Percentiles rank a stretch among this genome's conserved stretches.
Evolutionary conservation across 352 stramenopile species (phyloP).

Genomic region (Phytophthora ohioensis): DNA sequence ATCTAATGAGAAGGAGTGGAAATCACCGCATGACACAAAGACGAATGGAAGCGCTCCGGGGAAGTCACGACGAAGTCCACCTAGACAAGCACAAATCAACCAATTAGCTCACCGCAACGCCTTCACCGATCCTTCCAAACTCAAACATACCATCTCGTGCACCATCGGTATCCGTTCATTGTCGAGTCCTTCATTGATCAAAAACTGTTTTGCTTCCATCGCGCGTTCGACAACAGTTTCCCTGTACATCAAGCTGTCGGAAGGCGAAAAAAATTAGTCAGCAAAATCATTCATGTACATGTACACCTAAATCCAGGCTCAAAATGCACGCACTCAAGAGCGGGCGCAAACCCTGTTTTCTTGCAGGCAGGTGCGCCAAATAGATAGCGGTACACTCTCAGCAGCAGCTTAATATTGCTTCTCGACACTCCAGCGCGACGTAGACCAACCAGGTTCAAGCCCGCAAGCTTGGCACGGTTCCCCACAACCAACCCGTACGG

Average conservation of each 20-base stretch:
- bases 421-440: slow-evolving; percentile 69
- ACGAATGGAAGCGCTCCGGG: slow-evolving; percentile 65
- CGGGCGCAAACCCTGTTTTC: slow-evolving; percentile 77
- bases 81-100: slow-evolving; percentile 33
- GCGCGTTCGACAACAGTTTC: slow-evolving; percentile 66
- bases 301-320: too few relatives aligned
- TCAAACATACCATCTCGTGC: slow-evolving; percentile 58
- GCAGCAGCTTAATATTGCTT: slow-evolving; percentile 78
- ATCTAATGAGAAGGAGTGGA: slow-evolving; percentile 28
- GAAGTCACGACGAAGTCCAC: slow-evolving; percentile 75
- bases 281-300: not conserved
- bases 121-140: not conserved
- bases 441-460: slow-evolving; percentile 81
- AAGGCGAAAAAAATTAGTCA: slow-evolving; percentile 7
- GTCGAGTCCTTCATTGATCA: slow-evolving; percentile 53
- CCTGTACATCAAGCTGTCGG: slow-evolving; percentile 56
- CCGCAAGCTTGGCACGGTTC: slow-evolving; percentile 80
- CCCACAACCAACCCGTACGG: slow-evolving; percentile 78
- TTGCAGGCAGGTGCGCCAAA: slow-evolving; percentile 61
- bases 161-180: slow-evolving; percentile 49
- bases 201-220: slow-evolving; percentile 60
- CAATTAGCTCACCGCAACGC: slow-evolving; percentile 3
- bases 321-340: slow-evolving; percentile 60
- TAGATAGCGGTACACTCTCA: slow-evolving; percentile 82
- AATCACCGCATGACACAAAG: slow-evolving; percentile 63